Evolutionary conservation across 2,329 filamentous ascomycete species (phyloP).

Genomic region (Pseudocercospora vitis): DNA sequence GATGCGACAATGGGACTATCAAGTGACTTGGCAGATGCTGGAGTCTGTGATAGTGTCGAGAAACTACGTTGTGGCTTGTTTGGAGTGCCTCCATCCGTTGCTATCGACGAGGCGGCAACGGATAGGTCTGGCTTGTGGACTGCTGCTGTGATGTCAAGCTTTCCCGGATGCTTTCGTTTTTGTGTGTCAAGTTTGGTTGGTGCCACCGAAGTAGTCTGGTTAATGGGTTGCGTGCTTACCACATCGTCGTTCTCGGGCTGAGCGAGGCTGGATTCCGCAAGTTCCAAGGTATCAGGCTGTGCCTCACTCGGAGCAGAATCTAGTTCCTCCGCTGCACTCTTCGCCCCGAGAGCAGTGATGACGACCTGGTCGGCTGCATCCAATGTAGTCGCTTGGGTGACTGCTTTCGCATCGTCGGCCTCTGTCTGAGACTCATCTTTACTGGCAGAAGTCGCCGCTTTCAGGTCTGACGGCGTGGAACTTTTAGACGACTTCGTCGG

Average conservation of each 20-base stretch:
- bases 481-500: conserved; percentile 24
- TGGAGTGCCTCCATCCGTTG: conserved; percentile 41
- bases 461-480: conserved; percentile 22
- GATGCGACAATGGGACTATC: conserved; percentile 55
- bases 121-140: conserved; percentile 27
- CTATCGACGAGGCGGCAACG: conserved; percentile 43
- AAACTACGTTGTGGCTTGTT: conserved; percentile 1
- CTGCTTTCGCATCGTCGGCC: neutral
- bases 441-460: conserved; percentile 13
- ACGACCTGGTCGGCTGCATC: neutral
- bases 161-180: conserved; percentile 46
- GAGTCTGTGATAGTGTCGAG: conserved; percentile 44
- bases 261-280: too few species aligned
- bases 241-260: too few species aligned
- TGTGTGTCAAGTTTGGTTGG: conserved; percentile 26
- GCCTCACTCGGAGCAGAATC: neutral
- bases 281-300: neutral
- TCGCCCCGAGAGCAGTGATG: neutral
- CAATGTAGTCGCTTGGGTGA: neutral
- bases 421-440: neutral
- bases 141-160: conserved; percentile 49
- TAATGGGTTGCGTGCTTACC: too few species aligned
- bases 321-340: neutral
- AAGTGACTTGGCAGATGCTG: conserved; percentile 54
- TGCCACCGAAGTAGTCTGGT: conserved; percentile 17